Percentiles rank a stretch among this genome's conserved stretches.
These are phyloP conservation scores for Tulasnella sp. DNA, from an alignment of 768 basidiomycete genomes.

Conservation along the genomic window DNA sequence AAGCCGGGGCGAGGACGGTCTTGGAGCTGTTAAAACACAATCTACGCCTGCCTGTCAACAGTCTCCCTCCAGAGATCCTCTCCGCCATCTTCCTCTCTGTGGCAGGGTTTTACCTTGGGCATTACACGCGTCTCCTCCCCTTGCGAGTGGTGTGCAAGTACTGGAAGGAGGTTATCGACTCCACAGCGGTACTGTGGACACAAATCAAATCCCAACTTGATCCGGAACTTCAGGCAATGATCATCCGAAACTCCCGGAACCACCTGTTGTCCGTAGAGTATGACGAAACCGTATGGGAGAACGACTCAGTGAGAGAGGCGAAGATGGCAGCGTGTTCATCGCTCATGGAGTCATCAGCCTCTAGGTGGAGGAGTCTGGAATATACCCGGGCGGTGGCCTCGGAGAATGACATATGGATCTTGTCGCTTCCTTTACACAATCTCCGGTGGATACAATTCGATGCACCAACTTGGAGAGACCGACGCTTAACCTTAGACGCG, in stretches of 20 bases:
- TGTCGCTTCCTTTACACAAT: not conserved
- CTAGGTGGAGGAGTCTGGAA: not conserved
- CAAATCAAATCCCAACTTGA: not conserved
- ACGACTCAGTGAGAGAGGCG: not conserved
- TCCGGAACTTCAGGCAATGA: not conserved
- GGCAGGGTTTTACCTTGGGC: not conserved
- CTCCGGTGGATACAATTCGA: not conserved
- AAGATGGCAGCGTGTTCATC: not conserved
- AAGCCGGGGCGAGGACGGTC: not conserved
- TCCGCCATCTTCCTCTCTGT: not conserved
- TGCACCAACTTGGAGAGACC: not conserved
- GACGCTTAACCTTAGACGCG: not conserved
- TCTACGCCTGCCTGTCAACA: not conserved
- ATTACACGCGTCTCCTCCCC: not conserved
- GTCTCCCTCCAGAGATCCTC: not conserved
- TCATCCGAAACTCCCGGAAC: not conserved
- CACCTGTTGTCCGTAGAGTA: not conserved
- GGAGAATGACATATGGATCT: not conserved
- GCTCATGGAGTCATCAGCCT: not conserved
- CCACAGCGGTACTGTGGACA: not conserved
- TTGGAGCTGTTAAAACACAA: not conserved
- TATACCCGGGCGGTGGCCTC: not conserved
- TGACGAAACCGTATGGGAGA: not conserved
- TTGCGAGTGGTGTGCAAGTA: not conserved
- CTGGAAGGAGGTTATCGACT: not conserved